These are phyloP conservation scores for Glarea lozoyensis DNA, from an alignment of 495 filamentous ascomycete species.

Conservation along the genomic window DNA sequence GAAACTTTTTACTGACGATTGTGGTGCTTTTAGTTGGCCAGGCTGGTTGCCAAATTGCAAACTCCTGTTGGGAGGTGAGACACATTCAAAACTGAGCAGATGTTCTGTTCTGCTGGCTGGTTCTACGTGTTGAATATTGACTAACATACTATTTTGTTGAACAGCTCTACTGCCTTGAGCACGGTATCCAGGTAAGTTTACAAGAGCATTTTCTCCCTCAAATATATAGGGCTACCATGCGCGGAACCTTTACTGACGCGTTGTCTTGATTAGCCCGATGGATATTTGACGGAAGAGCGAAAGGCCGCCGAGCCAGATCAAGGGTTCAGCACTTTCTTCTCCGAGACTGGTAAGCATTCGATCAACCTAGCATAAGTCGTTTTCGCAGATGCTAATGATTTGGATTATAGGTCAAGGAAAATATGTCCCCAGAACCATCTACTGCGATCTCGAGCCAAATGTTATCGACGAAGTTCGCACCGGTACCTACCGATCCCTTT, in stretches of 20 bases:
- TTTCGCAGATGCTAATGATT: too few species aligned
- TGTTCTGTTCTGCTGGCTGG: conserved; percentile 2
- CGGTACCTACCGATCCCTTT: conserved; percentile 87
- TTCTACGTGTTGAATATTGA: not conserved
- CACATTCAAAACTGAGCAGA: conserved; percentile 17
- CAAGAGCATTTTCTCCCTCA: not conserved
- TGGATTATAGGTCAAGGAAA: conserved; percentile 69
- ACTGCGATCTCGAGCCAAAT: conserved; percentile 99
- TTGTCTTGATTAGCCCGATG: conserved; percentile 69
- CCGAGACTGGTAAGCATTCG: conserved; percentile 88
- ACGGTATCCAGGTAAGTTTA: conserved; percentile 88
- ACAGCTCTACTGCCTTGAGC: conserved; percentile 99
- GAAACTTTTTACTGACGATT: conserved; percentile 20
- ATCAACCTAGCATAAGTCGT: too few species aligned
- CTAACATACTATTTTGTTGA: conserved; percentile 20
- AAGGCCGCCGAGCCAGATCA: conserved; percentile 87
- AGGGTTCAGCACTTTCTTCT: conserved; percentile 99
- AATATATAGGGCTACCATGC: too few species aligned
- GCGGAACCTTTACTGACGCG: conserved; percentile 28
- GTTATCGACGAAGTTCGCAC: conserved; percentile 99
- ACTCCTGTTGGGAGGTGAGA: conserved; percentile 99
- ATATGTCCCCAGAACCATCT: conserved; percentile 98
- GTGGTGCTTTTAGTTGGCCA: conserved; percentile 72
- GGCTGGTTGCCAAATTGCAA: conserved; percentile 99
- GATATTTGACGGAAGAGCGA: conserved; percentile 96